These are phyloP conservation scores for Pelargonium fulgidum DNA, from an alignment of 441 rosid species.

Conservation along the genomic window DNA sequence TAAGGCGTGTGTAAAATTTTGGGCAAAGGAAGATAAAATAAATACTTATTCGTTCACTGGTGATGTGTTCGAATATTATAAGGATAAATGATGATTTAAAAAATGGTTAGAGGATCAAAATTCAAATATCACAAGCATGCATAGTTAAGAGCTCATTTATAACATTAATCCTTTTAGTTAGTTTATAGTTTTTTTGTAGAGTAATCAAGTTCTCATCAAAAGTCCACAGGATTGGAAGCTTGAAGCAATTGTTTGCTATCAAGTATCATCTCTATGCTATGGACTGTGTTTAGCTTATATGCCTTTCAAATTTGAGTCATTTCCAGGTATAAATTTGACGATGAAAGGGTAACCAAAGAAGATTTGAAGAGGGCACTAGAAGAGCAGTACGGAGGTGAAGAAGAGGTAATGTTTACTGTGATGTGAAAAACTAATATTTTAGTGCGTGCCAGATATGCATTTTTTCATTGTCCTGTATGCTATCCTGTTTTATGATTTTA, in stretches of 20 bases:
- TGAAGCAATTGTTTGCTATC: not conserved
- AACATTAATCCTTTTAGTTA: too few relatives aligned
- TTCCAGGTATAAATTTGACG: conserved; percentile 85
- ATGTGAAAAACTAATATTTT: not conserved
- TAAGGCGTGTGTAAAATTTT: too few relatives aligned
- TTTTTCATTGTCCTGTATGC: not conserved
- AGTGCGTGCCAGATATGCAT: not conserved
- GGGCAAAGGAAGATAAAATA: too few relatives aligned
- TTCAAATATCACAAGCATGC: too few relatives aligned
- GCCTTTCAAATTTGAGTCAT: not conserved
- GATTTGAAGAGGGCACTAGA: conserved; percentile 83
- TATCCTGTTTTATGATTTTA: conserved; percentile 8
- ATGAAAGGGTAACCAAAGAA: conserved; percentile 96
- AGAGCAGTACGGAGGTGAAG: conserved; percentile 98
- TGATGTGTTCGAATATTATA: too few relatives aligned
- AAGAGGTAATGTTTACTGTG: conserved; percentile 54
- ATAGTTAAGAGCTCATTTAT: too few relatives aligned
- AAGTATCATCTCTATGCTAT: not conserved
- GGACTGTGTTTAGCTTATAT: not conserved
- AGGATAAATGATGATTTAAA: too few relatives aligned
- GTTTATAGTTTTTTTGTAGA: too few relatives aligned
- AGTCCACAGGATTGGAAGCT: not conserved
- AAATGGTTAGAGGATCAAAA: too few relatives aligned
- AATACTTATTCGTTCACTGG: too few relatives aligned
- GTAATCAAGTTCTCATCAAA: not conserved